Base-by-base conservation (phyloP, 2,329 filamentous ascomycete species). In the Cladophialophora carrionii region DNA sequence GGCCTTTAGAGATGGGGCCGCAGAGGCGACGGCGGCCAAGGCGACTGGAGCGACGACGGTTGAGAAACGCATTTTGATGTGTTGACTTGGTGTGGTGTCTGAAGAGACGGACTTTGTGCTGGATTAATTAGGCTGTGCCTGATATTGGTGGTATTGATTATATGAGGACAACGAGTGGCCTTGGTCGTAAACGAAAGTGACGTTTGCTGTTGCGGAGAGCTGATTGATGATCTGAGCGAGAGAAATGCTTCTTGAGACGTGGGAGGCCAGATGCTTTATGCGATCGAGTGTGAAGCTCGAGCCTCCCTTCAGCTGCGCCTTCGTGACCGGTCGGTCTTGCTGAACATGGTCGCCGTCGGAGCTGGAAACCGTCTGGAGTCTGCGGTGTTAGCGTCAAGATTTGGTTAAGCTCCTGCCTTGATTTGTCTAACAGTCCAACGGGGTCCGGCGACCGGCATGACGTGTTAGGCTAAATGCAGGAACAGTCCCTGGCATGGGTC, bases 31-130 rank as follows among this genome's bases (percentile, higher is more conserved):
- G 37, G 58, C 60, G 51, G 62, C 24, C 53, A 68, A 54, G 62
- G 55, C 53, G 51, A 65, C 22, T 17, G 66, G 60, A 46, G 66
- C 60, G 53, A 68, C 26, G 60, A 68, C 22, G 53, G 49, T 63
- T 43, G 59, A 63, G 63, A 68, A 68, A 63, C 61, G 66, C 66
- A 68, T 68, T 20, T 26, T 62, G 48, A 37, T 46, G 53, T 32
- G 26, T 37, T n/a, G 46, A 41, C 17, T 59, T 9, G 22, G 26
- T 54, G 29, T 43, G 53, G 29, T 26, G 37, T 37, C 24, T 46
- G 17, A 34, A 51, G 43, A 51, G 60, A 26, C 29, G 48, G 31
- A 12, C 55, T 24, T 46, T 20, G 55, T 32, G 37, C 29, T 62
- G 58, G 48, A 29, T 64, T 61, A 34, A 22, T 58, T 43, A 32